Evolutionary conservation across 495 filamentous ascomycete species (phyloP), one percentile per base, ranked within the genome.

Genomic region (Penicillium flavigenum): DNA sequence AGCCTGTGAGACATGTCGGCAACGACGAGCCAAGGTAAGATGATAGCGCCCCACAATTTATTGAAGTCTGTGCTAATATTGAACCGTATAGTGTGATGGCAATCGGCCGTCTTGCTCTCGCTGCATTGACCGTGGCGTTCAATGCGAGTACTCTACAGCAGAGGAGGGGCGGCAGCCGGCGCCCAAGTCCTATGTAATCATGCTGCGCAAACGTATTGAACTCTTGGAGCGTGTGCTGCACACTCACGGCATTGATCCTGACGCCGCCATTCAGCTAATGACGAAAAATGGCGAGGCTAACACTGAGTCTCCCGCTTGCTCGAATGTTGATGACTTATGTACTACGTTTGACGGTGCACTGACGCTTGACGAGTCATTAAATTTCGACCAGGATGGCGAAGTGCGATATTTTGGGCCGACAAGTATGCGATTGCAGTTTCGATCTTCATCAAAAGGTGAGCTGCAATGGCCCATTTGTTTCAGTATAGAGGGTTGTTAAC

Each of bases 341-440:
- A 38, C 52, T 14, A 65, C 60, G 2, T 65, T 68, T 51, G 62
- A 72, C 24, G 69, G 67, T 3, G 58, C 63, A n/a, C 52, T 70
- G 10, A 62, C 63, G 16, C 29, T 70, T 12, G 64, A 70, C 47
- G 69, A 68, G 47, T 66, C 61, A 11, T 58, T 72, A 45, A 72
- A 72, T 29, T 70, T 66, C 38, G 69, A 70, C 38, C 57, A 66
- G 24, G 69, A 68, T 63, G 67, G 67, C 0, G 69, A 72, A 43
- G 59, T 63, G n/a, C 58, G 69, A 0, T 72, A 70, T 32, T 70
- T 70, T 57, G 67, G 69, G 3, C 60, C 65, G 2, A 68, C 62
- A 5, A 72, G 69, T 54, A 65, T 65, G 10, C 60, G 69, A 5
- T 39, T 70, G 7, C 36, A 61, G 3, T 70, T 72, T 51, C 62